Base-by-base conservation (phyloP, 768 basidiomycete genomes). In the Phlebiopsis flavidoalba region DNA sequence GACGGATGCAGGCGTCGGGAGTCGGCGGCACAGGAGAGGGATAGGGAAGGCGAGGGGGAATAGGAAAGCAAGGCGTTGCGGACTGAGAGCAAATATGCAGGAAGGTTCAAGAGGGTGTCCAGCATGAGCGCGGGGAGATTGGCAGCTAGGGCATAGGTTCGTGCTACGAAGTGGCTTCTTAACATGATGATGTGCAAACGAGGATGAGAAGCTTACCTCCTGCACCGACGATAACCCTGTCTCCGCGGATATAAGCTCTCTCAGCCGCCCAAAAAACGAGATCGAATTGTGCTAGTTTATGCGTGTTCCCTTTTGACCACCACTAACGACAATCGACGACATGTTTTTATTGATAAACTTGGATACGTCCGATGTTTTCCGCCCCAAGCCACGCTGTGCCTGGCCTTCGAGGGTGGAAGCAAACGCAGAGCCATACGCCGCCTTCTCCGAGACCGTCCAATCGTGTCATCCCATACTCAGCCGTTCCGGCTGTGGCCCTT, bases 401-500 rank as follows among this genome's bases (percentile, higher is more conserved):
- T 75, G 76, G 40, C 72, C 75, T 47, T 77, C 75, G 45, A 82
- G 76, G 1, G 77, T 62, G 1, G 85, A 76, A 40, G 77, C 78
- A 71, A 88, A 89, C 10, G 88, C 88, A 10, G 84, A 74, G 1
- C 88, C 88, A 68, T 93, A 93, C 15, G 86, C 82, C 45, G 83
- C 67, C 67, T 84, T 87, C 71, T 92, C 90, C 6, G 87, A 85
- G 8, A 84, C 78, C 7, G 83, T 90, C 91, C 91, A 93, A 46
- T 79, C 79, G 60, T n/a, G 85, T 82, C 80, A 85, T 89, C 74
- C 66, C 78, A 79, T 68, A 57, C 33, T 64, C 61, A 6, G 57
- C 22, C 1, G 55, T 17, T n/a, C n/a, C n/a, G n/a, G n/a, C n/a
- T n/a, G 1, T n/a, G n/a, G 12, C 21, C n/a, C 17, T 53, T n/a